Evolutionary conservation across 805 yeast species (phyloP).

Genomic region (Candida vartiovaarae): DNA sequence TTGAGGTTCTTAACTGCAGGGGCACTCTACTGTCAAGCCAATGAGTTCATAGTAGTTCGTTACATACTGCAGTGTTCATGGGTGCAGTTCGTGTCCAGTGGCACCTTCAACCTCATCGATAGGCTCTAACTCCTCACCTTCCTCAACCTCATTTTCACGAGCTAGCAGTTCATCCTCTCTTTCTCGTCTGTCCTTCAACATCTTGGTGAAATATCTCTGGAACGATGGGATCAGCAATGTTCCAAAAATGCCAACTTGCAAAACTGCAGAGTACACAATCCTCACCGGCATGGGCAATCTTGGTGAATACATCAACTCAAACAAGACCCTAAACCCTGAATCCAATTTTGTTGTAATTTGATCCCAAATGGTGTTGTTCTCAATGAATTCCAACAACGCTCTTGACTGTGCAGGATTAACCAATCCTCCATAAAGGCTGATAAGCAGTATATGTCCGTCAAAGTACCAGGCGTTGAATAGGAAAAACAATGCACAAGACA

Average conservation of each 20-base stretch:
- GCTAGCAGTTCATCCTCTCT: background rate
- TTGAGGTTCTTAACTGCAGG: too few relatives aligned
- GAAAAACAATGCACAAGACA: too few relatives aligned
- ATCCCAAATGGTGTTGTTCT: too few relatives aligned
- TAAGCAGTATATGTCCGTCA: too few relatives aligned
- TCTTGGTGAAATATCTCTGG: conserved; percentile 5
- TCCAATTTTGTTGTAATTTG: too few relatives aligned
- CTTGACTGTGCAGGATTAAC: too few relatives aligned
- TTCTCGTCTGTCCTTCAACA: background rate
- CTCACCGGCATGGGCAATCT: background rate
- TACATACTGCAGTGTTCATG: background rate
- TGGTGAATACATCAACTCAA: background rate
- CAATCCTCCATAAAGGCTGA: too few relatives aligned
- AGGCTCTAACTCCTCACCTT: background rate
- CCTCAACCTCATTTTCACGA: background rate
- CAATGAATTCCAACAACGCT: too few relatives aligned
- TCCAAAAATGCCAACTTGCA: conserved; percentile 7
- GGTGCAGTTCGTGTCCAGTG: conserved; percentile 7
- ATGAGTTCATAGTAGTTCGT: too few relatives aligned
- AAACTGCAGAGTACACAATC: background rate
- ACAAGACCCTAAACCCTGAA: too few relatives aligned
- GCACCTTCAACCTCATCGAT: conserved; percentile 1
- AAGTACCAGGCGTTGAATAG: too few relatives aligned
- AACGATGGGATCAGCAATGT: conserved; percentile 8
- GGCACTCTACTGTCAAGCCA: too few relatives aligned